These are phyloP conservation scores for Salix dunnii DNA, from an alignment of 345 rosid genomes.

Conservation along the genomic window DNA sequence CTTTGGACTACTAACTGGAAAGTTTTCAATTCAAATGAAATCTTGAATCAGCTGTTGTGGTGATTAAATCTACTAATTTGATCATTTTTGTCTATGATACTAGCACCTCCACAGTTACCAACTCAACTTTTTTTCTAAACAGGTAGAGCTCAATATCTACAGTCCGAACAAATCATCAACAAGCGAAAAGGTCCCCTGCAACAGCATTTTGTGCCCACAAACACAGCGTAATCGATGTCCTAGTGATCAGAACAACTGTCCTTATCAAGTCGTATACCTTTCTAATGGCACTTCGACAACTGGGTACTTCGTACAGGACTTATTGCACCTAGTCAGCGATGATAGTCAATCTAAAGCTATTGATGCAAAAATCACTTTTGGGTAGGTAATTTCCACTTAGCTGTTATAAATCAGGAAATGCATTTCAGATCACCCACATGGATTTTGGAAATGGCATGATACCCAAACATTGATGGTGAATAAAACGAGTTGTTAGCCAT, in stretches of 20 bases:
- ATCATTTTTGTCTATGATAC: neutral
- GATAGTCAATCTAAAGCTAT: constrained; percentile 34
- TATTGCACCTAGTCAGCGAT: constrained; percentile 55
- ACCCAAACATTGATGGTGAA: neutral
- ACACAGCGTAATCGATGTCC: constrained; percentile 37
- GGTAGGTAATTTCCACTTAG: constrained; percentile 39
- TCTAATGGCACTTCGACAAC: constrained; percentile 66
- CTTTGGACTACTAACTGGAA: neutral
- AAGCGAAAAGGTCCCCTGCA: constrained; percentile 55
- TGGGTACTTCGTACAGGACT: constrained; percentile 67
- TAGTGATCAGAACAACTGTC: constrained; percentile 50
- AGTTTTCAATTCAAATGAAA: neutral
- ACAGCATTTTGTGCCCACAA: constrained; percentile 47
- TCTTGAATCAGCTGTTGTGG: neutral
- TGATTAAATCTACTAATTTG: neutral
- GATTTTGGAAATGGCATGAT: neutral
- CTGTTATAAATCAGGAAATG: neutral
- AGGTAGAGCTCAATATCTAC: constrained; percentile 64
- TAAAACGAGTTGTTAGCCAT: neutral
- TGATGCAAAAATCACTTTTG: constrained; percentile 53
- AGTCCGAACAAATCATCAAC: constrained; percentile 70
- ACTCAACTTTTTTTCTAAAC: constrained; percentile 1
- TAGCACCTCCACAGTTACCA: neutral
- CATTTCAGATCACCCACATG: neutral
- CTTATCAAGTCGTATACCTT: constrained; percentile 60